Evolutionary conservation across 352 stramenopile species (phyloP), one percentile per base, ranked within the genome.

Genomic region (Globisporangium emineosum): DNA sequence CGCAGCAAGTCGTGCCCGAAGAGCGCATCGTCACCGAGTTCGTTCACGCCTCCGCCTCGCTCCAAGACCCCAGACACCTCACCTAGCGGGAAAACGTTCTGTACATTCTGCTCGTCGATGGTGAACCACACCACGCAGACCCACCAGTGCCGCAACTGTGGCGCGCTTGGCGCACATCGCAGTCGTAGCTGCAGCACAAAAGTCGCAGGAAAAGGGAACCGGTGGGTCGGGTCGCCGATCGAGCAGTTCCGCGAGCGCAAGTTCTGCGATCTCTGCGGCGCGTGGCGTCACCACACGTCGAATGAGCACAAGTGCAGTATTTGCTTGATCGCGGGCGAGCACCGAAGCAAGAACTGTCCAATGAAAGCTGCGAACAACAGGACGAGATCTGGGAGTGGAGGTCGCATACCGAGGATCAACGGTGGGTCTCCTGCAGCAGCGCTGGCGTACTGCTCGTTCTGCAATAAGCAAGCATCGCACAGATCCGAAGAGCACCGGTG

Each of bases 261-360:
- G 50, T 79, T 79, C 57, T 94, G 85, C 60, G 73, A 78, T 15
- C 64, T 90, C n/a, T 94, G 85, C 35, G 70, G 70, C 32, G 64
- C 74, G 1, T 78, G 77, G 63, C 67, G 79, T 5, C 72, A 69
- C 62, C 81, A 91, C 58, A 69, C 61, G n/a, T 90, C 86, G 1
- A 64, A 76, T 9, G 70, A 90, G 47, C 83, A 94, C 49, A 72
- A 77, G 3, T 94, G 86, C 66, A 79, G 83, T 15, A 70, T 90
- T 42, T 92, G 85, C 71, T 68, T 76, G 15, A 67, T 73, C 13
- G 62, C 83, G 29, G 83, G 83, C 17, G 69, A 89, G 17, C 85
- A 92, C 50, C 75, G 83, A 19, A 90, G 83, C 59, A 80, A 78
- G 51, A 77, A 85, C 37, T 93, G 84, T 33, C 81, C 82, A 8